These are phyloP conservation scores for Pseudonitzschia pungens DNA, from an alignment of 108 stramenopile species.

Conservation along the genomic window DNA sequence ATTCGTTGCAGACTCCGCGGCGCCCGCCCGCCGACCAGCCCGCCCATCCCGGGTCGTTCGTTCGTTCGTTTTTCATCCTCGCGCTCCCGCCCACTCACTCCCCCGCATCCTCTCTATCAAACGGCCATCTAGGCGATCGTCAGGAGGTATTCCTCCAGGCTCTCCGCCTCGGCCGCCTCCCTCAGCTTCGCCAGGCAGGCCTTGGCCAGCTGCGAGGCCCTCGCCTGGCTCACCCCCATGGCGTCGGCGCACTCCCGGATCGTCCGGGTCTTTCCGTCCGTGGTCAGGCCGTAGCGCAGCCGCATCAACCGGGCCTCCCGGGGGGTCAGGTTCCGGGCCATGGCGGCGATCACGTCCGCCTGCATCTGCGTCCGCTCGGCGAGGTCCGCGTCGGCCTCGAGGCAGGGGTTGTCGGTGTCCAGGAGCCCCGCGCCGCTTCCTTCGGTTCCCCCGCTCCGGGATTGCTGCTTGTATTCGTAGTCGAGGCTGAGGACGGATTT, in stretches of 20 bases:
- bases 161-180: conserved; percentile 70
- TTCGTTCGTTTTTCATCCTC: too few species aligned
- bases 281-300: conserved; percentile 71
- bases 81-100: too few species aligned
- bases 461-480: conserved; percentile 55
- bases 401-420: conserved; percentile 21
- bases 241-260: conserved; percentile 67
- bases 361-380: conserved; percentile 70
- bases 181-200: conserved; percentile 73
- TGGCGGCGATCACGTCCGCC: conserved; percentile 71
- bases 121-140: conserved; percentile 61
- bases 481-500: conserved; percentile 71
- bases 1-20: too few species aligned
- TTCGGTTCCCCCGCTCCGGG: conserved; percentile 46
- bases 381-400: conserved; percentile 55
- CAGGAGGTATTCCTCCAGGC: conserved; percentile 79
- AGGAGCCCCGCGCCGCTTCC: conserved; percentile 11
- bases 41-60: too few species aligned
- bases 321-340: conserved; percentile 63
- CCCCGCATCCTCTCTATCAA: neutral
- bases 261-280: conserved; percentile 63
- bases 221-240: conserved; percentile 78
- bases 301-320: conserved; percentile 71
- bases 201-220: conserved; percentile 57
- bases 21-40: too few species aligned